A percentile compares a stretch with the other conserved stretches of the same genome.
Evolutionary conservation across 75 land plant species (phyloP).

Genomic region (Cunninghamia lanceolata): DNA sequence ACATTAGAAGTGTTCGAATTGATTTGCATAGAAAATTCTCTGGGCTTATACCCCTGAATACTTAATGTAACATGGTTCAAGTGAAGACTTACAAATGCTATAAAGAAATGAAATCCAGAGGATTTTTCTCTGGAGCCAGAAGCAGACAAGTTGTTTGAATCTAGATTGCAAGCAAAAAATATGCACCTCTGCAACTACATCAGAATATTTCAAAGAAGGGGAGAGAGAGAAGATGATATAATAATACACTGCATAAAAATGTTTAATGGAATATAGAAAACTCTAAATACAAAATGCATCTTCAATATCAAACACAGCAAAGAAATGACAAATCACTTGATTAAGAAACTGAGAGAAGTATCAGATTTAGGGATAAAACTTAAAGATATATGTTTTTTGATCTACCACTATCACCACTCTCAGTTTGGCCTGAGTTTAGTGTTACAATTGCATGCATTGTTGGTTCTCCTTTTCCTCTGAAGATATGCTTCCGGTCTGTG

Average conservation of each 20-base stretch:
- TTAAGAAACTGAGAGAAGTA: not conserved
- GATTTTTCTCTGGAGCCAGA: slow-evolving; percentile 46
- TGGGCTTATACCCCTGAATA: too few species aligned
- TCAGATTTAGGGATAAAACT: not conserved
- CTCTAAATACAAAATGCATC: too few species aligned
- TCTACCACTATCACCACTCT: not conserved
- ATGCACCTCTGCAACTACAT: not conserved
- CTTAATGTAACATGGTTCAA: too few species aligned
- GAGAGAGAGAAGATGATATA: not conserved
- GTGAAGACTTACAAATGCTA: slow-evolving; percentile 45
- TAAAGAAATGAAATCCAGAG: slow-evolving; percentile 40
- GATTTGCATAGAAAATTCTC: too few species aligned
- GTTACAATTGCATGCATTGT: not conserved
- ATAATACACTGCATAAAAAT: too few species aligned
- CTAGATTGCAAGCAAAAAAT: not conserved
- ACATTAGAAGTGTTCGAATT: too few species aligned
- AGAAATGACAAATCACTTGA: not conserved
- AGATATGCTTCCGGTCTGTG: not conserved
- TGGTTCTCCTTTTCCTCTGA: not conserved
- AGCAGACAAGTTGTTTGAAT: slow-evolving; percentile 31
- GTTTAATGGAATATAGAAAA: too few species aligned
- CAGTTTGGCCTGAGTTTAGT: too few species aligned
- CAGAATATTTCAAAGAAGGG: not conserved
- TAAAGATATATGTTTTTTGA: not conserved
- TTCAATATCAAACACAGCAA: too few species aligned